Evolutionary conservation across 1,284 basidiomycete genomes (phyloP).

Genomic region (Ganoderma boninense): DNA sequence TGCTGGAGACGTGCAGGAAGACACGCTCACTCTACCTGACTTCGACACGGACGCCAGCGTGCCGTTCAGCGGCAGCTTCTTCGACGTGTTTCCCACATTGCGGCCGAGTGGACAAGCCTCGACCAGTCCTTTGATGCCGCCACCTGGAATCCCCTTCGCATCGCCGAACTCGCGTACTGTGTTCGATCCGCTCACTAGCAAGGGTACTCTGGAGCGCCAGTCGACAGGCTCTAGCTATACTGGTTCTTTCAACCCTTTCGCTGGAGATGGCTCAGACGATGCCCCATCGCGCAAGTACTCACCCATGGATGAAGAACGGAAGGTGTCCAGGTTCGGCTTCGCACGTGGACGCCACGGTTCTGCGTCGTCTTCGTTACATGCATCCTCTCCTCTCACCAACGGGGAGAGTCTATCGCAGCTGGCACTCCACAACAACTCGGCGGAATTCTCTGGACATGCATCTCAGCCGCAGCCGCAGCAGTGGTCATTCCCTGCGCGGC

Average conservation of each 20-base stretch:
- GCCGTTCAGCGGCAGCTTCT: conserved; percentile 67
- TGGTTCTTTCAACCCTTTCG: conserved; percentile 84
- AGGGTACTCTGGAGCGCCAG: conserved; percentile 54
- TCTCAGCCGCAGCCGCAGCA: conserved; percentile 46
- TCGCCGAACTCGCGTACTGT: conserved; percentile 56
- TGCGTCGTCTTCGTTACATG: conserved; percentile 67
- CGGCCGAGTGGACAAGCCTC: conserved; percentile 46
- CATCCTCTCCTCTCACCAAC: conserved; percentile 62
- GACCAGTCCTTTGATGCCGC: conserved; percentile 49
- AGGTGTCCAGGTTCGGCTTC: conserved; percentile 86
- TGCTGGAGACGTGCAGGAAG: conserved; percentile 57
- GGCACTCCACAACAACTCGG: conserved; percentile 52
- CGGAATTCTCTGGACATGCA: conserved; percentile 45
- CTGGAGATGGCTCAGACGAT: conserved; percentile 60
- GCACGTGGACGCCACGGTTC: conserved; percentile 76
- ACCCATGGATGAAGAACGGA: conserved; percentile 73
- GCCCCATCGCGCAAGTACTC: conserved; percentile 40
- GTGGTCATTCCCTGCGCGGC: conserved; percentile 57
- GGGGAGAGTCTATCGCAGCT: conserved; percentile 55
- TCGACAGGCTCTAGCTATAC: conserved; percentile 62
- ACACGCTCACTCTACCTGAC: conserved; percentile 54
- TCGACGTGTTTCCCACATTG: conserved; percentile 72
- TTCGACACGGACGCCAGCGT: conserved; percentile 58
- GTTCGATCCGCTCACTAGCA: conserved; percentile 56
- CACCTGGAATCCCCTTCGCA: conserved; percentile 61